Base-by-base conservation (phyloP, 139 green algal genomes). In the Volvox reticuliferus region DNA sequence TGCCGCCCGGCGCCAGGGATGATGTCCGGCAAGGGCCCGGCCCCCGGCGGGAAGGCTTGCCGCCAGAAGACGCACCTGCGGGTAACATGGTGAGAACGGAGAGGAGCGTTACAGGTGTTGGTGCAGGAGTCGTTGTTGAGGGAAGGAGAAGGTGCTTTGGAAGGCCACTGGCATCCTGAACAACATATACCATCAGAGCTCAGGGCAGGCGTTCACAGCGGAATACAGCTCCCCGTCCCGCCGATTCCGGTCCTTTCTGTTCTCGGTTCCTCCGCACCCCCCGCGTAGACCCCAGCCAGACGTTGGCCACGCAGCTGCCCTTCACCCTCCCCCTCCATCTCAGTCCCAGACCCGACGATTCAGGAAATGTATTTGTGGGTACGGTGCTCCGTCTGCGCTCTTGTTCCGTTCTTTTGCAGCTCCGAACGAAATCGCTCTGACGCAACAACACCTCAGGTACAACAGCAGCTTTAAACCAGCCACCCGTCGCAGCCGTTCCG, bases 381-480 rank as follows among this genome's bases (percentile, higher is more conserved):
- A 9, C 9, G 5, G 44, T 55, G 44, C n/a, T n/a, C n/a, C n/a
- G n/a, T n/a, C n/a, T n/a, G n/a, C 44, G 9, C 44, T 55, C 9
- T 55, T 55, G 44, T 55, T 55, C 44, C 44, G 44, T 55, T 55
- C 5, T 55, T 55, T 55, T 55, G 9, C 5, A 55, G 44, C 44
- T 55, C 44, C 44, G 9, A n/a, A n/a, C n/a, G n/a, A 55, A 55
- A 9, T 55, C 44, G 44, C 44, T 9, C 44, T 55, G 5, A 9
- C 44, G 44, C 44, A 55, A 55, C 44, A 55, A 55, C 44, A 55
- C 35, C 89, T 78, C 80, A 98, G 90, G 88, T 97, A 98, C 33
- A 96, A 93, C 69, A 98, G 93, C 86, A 98, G 88, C 92, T 96
- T 97, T 91, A 95, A 96, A 20, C 91, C 87, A 20, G 61, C 73